Evolutionary conservation across 148 eudicot genomes (phyloP), one percentile per base, ranked within the genome.

Genomic region (Rhododendron griersonianum): DNA sequence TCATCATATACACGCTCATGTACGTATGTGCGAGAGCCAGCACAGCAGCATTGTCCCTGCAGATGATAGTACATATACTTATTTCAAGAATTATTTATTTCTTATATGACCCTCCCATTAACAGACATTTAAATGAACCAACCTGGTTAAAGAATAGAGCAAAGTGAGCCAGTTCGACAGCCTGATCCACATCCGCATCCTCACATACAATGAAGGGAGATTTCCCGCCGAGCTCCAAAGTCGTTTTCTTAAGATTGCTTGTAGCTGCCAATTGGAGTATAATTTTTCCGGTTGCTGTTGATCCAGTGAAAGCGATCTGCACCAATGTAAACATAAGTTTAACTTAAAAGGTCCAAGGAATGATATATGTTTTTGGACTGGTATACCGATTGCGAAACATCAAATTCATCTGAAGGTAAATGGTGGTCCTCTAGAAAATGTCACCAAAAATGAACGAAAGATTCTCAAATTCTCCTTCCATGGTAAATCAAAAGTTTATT

Each of bases 11-110:
- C 89, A 9, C 89, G 63, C 88, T 95, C 98, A 63, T 95, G 98
- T 50, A 95, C 98, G 86, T 23, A 95, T 9, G 98, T 95, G n/a
- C 98, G 91, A 19, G 98, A 95, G 33, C 98, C 98, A 84, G 98
- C 94, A 87, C 98, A 94, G 59, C 98, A 95, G 84, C 98, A 95
- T 93, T 95, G 98, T 84, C 98, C 98, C 98, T 95, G 83, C 61
- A 86, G 7, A 74, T 74, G 8, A 85, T 28, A 73, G 50, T 48
- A n/a, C 0, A 44, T 10, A 71, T 73, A 7, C 78, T 25, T 28
- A 69, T 25, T 13, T 69, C 75, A 65, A 25, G 30, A 47, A 69
- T 44, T 18, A 67, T 15, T 82, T 50, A 23, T 53, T 3, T 48
- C 25, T 78, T 14, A 35, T n/a, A 65, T 63, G 11, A 33, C 1